A percentile compares a stretch with the other conserved stretches of the same genome.
Evolutionary conservation across 2,329 filamentous ascomycete species (phyloP).

Genomic region (Ascochyta rabiei): DNA sequence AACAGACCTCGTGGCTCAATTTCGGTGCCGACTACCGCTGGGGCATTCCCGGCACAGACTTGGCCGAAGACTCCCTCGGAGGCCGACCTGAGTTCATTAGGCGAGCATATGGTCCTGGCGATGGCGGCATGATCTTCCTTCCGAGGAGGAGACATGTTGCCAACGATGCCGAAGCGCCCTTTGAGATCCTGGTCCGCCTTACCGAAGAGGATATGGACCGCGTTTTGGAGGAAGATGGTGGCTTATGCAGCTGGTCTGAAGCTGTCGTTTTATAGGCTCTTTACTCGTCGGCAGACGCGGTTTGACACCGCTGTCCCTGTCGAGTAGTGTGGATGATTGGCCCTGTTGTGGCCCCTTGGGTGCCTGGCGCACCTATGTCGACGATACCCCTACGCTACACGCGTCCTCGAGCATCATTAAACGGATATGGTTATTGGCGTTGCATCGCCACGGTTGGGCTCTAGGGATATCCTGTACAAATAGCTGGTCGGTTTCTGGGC

Average conservation of each 20-base stretch:
- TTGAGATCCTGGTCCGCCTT: conserved; percentile 44
- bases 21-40: conserved; percentile 41
- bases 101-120: conserved; percentile 35
- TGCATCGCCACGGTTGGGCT: conserved; percentile 25
- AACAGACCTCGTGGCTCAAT: conserved; percentile 42
- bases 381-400: conserved; percentile 17
- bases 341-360: conserved; percentile 14
- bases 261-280: conserved; percentile 29
- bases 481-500: conserved; percentile 22
- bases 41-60: conserved; percentile 43
- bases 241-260: conserved; percentile 38
- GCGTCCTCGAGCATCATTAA: conserved; percentile 22
- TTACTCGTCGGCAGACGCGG: conserved; percentile 2
- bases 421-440: conserved; percentile 27
- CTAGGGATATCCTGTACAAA: conserved; percentile 46
- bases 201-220: conserved; percentile 43
- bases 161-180: conserved; percentile 38
- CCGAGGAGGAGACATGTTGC: conserved; percentile 33
- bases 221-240: conserved; percentile 36
- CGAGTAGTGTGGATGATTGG: conserved; percentile 3
- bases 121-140: conserved; percentile 46
- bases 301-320: conserved; percentile 1
- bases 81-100: conserved; percentile 44
- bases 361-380: conserved; percentile 23
- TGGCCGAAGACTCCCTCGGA: conserved; percentile 26